Evolutionary conservation across 805 yeast species (phyloP), one percentile per base, ranked within the genome.

Genomic region (Yarrowia deformans): DNA sequence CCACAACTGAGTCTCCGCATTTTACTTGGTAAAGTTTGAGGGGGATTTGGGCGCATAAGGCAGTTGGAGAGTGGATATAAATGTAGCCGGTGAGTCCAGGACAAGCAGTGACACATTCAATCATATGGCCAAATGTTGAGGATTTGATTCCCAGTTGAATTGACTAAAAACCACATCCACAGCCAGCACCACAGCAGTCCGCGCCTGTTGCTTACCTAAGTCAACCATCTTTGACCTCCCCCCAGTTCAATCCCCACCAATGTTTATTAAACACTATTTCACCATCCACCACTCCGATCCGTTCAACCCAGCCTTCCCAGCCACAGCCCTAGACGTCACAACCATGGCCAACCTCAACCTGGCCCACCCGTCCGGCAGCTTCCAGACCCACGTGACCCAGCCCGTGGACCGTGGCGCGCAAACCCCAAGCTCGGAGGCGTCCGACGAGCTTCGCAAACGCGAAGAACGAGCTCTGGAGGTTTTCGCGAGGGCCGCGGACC

Each of bases 341-440:
- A 58, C 64, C n/a, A 58, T 60, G 66, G 39, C 66, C 32, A 60
- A 43, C 35, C 42, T 42, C 42, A 43, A 60, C 52, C 52, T 43
- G 42, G 66, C 52, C 18, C 66, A 58, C 18, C 50, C 35, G 29
- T 32, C 50, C 12, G 50, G 45, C 40, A 34, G 64, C 64, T 58
- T 58, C 64, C 64, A 58, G 64, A 34, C 64, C 12, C 64, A 50
- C 18, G 64, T 43, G 29, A 50, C 52, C 42, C 29, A 60, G 42
- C 34, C 66, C 18, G 34, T 60, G n/a, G 66, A 60, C 42, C 66
- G 52, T 18, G 18, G 8, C 32, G 34, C 16, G 18, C 40, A 32
- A 32, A 29, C n/a, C 13, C 3, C 49, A 14, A 29, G 18, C 1
- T 43, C 50, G 3, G 66, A 60, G 42, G 6, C 66, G 1, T 18